A percentile compares a stretch with the other conserved stretches of the same genome.
phyloP scores from a whole-genome alignment of 2,329 filamentous ascomycete genomes.

The Sporothrix mexicana region DNA sequence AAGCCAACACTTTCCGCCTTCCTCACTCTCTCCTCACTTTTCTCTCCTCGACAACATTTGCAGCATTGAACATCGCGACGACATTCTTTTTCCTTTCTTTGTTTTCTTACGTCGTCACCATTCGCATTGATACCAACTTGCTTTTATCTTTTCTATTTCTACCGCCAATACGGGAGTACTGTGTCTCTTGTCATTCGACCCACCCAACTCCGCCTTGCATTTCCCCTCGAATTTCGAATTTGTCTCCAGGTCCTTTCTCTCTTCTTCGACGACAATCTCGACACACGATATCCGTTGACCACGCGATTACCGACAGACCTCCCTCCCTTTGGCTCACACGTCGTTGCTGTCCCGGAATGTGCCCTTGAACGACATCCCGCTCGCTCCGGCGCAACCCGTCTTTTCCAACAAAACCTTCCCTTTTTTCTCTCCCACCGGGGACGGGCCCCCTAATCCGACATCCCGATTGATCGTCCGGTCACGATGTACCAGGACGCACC shows the following conservation, averaged over 20 bases:
- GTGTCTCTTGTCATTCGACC: not conserved
- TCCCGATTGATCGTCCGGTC: not conserved
- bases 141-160: not conserved
- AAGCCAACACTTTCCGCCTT: not conserved
- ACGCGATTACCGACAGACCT: too few relatives aligned
- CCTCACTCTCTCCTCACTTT: too few relatives aligned
- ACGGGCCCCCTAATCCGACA: slow-evolving; percentile 22
- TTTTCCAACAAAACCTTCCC: not conserved
- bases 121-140: slow-evolving; percentile 6
- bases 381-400: slow-evolving; percentile 11
- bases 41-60: not conserved
- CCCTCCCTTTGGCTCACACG: too few relatives aligned
- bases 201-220: not conserved
- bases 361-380: not conserved
- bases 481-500: not conserved
- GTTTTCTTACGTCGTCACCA: not conserved
- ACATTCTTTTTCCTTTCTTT: not conserved
- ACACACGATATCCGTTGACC: not conserved
- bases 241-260: not conserved
- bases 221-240: not conserved
- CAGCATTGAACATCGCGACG: not conserved
- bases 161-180: not conserved
- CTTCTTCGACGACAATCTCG: not conserved
- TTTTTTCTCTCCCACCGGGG: not conserved
- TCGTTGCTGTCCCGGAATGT: not conserved